Evolutionary conservation across 306 rosid species (phyloP).

Genomic region (Gastrolobium villosum): DNA sequence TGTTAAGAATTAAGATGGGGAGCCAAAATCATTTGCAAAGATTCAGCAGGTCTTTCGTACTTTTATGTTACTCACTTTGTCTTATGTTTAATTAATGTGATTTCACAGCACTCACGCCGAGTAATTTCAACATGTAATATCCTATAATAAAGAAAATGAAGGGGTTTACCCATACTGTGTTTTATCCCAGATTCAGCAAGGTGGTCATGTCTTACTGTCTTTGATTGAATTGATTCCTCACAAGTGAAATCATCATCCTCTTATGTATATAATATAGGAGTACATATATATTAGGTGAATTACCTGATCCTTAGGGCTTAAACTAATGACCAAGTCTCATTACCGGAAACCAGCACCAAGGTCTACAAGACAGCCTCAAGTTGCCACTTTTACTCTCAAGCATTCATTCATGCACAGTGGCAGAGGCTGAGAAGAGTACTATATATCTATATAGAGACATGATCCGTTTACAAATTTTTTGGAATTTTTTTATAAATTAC

Average conservation of each 20-base stretch:
- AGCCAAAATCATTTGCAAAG: too few species aligned
- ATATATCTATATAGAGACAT: too few species aligned
- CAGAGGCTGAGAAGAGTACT: background rate
- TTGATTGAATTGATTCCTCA: background rate
- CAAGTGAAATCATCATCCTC: background rate
- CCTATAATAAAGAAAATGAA: background rate
- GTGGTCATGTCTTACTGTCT: background rate
- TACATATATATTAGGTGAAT: too few species aligned
- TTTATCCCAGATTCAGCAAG: background rate
- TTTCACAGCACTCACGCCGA: too few species aligned
- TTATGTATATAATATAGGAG: background rate
- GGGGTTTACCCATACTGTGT: background rate
- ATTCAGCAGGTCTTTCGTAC: too few species aligned
- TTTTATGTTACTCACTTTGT: too few species aligned
- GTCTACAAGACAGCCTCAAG: conserved; percentile 27
- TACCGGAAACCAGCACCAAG: conserved; percentile 48
- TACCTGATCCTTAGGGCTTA: background rate
- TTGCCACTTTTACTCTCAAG: conserved; percentile 43
- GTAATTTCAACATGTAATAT: background rate
- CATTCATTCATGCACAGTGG: conserved; percentile 3
- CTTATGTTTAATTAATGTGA: too few species aligned
- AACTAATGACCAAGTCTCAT: background rate
- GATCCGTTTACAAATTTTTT: too few species aligned
- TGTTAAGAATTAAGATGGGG: too few species aligned
- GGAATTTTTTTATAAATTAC: too few species aligned